Evolutionary conservation across 768 basidiomycete species (phyloP), one percentile per base, ranked within the genome.

Genomic region (Steccherinum ochraceum): DNA sequence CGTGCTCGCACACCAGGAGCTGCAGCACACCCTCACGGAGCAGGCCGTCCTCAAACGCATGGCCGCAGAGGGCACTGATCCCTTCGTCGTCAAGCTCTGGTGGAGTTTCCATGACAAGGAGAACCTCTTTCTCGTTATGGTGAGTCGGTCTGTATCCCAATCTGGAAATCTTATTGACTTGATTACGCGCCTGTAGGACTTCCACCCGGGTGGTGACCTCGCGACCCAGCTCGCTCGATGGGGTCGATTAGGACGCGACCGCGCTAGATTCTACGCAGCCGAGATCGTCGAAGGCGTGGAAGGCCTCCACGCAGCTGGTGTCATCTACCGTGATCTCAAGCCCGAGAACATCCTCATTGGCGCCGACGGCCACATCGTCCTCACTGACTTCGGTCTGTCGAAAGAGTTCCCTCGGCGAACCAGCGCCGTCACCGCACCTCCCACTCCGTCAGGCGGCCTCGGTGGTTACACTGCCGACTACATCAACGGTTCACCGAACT

Each of bases 101-200:
- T 94, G 90, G 87, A 89, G 89, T 68, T 99, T 98, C 72, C 94
- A 97, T 68, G 94, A 98, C 70, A 89, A 89, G 70, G 93, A 97
- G 67, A 95, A 96, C 64, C 70, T 98, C 55, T 98, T 94, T 71
- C 80, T 99, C 62, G 92, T 97, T 41, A 94, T 99, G 88, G 89
- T 87, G 54, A 59, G 70, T 72, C 7, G 30, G 57, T 54, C 56
- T 59, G 48, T 54, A 52, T 19, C 12, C 10, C 3, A n/a, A 12
- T 13, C 12, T 24, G 1, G 3, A 18, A 5, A 12, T 46, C 24
- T 20, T 5, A 40, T 16, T 19, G 4, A 2, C 39, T 12, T 43
- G 45, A 48, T 46, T 19, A 12, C 24, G 41, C 50, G 23, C 19
- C 35, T 27, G 13, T 58, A 86, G 86, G 93, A 96, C 68, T 95